Base-by-base conservation (phyloP, 805 yeast genomes). In the Grigorovia yakushimaensis region DNA sequence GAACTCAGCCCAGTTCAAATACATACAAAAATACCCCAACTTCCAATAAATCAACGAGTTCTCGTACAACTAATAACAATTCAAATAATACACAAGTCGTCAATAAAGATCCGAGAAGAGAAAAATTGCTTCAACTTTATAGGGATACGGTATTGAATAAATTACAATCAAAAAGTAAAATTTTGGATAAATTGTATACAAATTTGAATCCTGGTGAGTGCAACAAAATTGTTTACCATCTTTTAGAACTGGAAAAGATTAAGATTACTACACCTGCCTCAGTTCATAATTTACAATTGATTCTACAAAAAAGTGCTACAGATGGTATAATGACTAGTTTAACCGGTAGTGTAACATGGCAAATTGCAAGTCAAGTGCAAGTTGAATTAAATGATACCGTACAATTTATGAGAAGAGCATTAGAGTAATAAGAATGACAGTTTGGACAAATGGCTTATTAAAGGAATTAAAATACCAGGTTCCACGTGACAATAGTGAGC, bases 351-450 rank as follows among this genome's bases (percentile, higher is more conserved):
- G 44, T 36, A 4, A 54, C 54, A 2, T 62, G 65, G 64, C 47
- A 44, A 24, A 52, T 52, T 13, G 64, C 62, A 5, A 41, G 54
- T 24, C 63, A 60, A 40, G 54, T 59, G 15, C 68, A 64, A 46
- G 20, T 48, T 2, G 66, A 64, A 47, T 47, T 64, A 19, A 65
- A 62, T 40, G 66, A 62, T 44, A 64, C 66, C 1, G 65, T 64
- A 1, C 64, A 60, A 44, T 64, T 64, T 51, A 64, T 64, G 61
- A 54, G 67, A 46, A 52, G 66, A 40, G 67, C 66, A 33, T 44
- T 64, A 17, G 66, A 60, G 38, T 60, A 51, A 37, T 5, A n/a
- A n/a, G n/a, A n/a, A n/a, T n/a, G n/a, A n/a, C n/a, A n/a, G n/a
- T n/a, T n/a, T n/a, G n/a, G n/a, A n/a, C n/a, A n/a, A n/a, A n/a